A percentile compares a stretch with the other conserved stretches of the same genome.
phyloP scores from a whole-genome alignment of 1,139 yeast species.

The Pichia cactophila region DNA sequence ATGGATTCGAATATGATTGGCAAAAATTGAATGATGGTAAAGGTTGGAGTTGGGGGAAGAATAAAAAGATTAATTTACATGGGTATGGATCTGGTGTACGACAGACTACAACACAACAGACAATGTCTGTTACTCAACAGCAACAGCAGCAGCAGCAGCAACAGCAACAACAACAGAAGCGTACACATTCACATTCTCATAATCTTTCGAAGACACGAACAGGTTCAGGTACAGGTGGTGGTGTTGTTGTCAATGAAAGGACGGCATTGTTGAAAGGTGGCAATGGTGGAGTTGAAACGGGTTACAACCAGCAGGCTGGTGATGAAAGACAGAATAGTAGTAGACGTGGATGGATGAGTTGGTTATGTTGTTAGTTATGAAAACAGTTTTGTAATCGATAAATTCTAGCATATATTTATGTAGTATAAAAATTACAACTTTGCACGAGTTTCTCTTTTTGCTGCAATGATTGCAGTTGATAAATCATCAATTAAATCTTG shows the following conservation, averaged over 20 bases:
- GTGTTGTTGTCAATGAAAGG: not conserved
- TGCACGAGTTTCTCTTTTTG: constrained; percentile 24
- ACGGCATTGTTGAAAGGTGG: not conserved
- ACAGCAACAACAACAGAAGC: constrained; percentile 1
- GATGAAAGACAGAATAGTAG: not conserved
- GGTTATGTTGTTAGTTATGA: constrained; percentile 10
- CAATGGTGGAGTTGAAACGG: not conserved
- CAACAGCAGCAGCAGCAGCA: constrained; percentile 5
- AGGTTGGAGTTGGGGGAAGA: constrained; percentile 82
- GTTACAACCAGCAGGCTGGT: not conserved
- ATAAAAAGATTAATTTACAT: constrained; percentile 82
- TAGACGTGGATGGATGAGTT: not conserved
- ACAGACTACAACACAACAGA: constrained; percentile 12
- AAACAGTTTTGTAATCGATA: not conserved
- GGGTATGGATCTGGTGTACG: constrained; percentile 60
- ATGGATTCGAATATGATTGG: constrained; percentile 90
- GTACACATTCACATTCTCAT: not conserved
- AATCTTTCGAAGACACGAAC: constrained; percentile 1
- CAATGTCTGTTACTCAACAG: constrained; percentile 7
- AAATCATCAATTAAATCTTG: constrained; percentile 67
- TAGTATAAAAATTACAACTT: constrained; percentile 3
- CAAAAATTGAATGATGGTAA: constrained; percentile 83
- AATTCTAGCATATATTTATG: not conserved
- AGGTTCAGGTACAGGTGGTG: not conserved
- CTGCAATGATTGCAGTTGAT: constrained; percentile 56